Base-by-base conservation (phyloP, 2,329 filamentous ascomycete species). In the Mycosphaerella sp. region DNA sequence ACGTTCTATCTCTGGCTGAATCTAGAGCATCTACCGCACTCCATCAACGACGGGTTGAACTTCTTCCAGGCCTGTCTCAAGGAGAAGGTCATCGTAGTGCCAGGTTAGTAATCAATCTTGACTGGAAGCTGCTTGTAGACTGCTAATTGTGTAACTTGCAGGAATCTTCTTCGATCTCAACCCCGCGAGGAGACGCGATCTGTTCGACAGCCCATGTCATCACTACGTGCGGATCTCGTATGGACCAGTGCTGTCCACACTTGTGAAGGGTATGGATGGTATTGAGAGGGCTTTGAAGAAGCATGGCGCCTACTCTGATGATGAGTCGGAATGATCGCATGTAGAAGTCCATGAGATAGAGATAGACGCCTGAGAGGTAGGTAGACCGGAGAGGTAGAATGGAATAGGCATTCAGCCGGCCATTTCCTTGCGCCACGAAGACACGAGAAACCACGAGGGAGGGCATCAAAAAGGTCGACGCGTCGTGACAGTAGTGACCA, bases 131-230 rank as follows among this genome's bases (percentile, higher is more conserved):
- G 30, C 30, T 34, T 34, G 30, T 34, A 3, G 13, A 34, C 5
- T 34, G 13, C 30, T 34, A 34, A 34, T 10, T 34, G 2, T 34
- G 4, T 8, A 12, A n/a, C 13, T 12, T 34, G 10, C 13, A 34
- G 30, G 30, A n/a, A 97, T 97, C 70, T 97, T 97, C 79, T 97
- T 97, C 69, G 91, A 97, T 65, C 73, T 97, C 58, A 97, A 97
- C 74, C 91, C 91, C 3, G 85, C 86, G 32, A 86, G 89, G 69
- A 80, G 91, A 59, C 79, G 91, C 67, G 91, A 97, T 70, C 71
- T 97, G 61, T 97, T 97, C 60, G 91, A 97, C 72, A 88, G 82
- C 60, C 91, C 91, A 53, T 96, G 91, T 72, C 91, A 97, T 72
- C 74, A 93, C 72, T 94, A 91, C 68, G 86, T 94, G 25, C 80